Conservation (phyloP, 768 basidiomycete species). For the Suillus weaverae region DNA sequence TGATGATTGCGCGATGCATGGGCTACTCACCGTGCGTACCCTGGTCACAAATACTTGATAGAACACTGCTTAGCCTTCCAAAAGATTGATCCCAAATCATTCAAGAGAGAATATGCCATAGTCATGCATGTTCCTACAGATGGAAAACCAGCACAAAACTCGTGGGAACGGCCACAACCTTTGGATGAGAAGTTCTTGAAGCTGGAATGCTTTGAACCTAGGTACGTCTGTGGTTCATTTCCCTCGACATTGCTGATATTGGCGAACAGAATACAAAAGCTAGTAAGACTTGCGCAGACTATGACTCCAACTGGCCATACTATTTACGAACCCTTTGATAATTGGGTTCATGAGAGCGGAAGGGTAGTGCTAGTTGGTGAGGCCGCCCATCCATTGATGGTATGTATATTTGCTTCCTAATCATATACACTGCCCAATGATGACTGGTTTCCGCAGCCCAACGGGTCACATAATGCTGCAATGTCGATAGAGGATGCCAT, state of each 20-base stretch:
- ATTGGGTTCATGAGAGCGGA: conserved; percentile 50
- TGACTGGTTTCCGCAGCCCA: conserved; percentile 39
- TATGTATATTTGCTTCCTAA: conserved; percentile 17
- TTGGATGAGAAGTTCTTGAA: conserved; percentile 15
- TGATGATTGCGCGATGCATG: conserved; percentile 21
- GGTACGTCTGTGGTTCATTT: conserved; percentile 8
- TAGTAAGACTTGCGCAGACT: conserved; percentile 17
- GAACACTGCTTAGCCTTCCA: neutral
- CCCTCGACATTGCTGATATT: neutral
- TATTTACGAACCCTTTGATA: conserved; percentile 40
- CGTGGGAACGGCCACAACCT: conserved; percentile 10
- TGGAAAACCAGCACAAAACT: neutral
- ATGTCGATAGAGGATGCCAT: conserved; percentile 62
- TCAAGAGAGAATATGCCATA: conserved; percentile 17
- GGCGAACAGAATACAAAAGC: conserved; percentile 17
- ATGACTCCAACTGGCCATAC: conserved; percentile 33
- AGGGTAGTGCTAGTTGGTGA: conserved; percentile 56
- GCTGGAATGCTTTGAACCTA: conserved; percentile 21
- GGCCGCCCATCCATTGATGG: conserved; percentile 57
- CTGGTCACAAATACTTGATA: neutral
- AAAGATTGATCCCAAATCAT: conserved; percentile 13
- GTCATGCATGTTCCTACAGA: conserved; percentile 11
- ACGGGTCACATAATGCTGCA: conserved; percentile 45
- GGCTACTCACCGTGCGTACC: conserved; percentile 19
- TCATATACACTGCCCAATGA: neutral